Base-by-base conservation (phyloP, 129 eudicot genomes). In the Cynara cardunculus region DNA sequence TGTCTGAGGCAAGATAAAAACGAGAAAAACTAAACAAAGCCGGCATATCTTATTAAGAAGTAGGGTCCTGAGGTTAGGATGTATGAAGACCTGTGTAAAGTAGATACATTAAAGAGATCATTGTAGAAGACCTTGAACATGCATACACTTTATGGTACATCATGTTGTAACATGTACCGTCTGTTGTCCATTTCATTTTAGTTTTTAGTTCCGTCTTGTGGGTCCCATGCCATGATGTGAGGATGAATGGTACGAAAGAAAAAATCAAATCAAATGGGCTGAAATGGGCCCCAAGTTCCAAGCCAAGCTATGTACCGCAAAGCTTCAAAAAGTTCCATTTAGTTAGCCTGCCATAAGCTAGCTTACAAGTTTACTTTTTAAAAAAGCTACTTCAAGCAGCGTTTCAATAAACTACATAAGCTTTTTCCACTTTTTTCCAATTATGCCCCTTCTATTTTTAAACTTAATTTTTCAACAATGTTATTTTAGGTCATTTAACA, bases 221-320 rank as follows among this genome's bases (percentile, higher is more conserved):
- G 61, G 73, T 65, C 62, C 22, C 72, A 34, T 12, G 37, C 35
- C 21, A 66, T 24, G 64, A 67, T 67, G 66, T 18, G 31, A 78
- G 68, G 30, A 26, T 7, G 11, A 39, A 65, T 41, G 22, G 16
- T 18, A 69, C 11, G 78, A 27, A 21, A 27, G 31, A 28, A 31
- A 69, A 78, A 69, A 69, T 78, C 30, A 70, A 53, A 72, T 65
- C n/a, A 22, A 30, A 59, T n/a, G 66, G 9, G 66, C 11, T n/a
- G 11, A 59, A 59, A 19, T 59, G 66, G 66, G n/a, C 66, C 65
- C 25, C n/a, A 46, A 25, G 12, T 16, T 5, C 59, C 59, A 4
- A 14, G 2, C 59, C 59, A 13, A 2, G 3, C 13, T 14, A 46
- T 46, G 59, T 46, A 46, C n/a, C 2, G 19, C 13, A 35, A 35